Evolutionary conservation across 2,329 filamentous ascomycete genomes (phyloP).

Genomic region (Ophiostoma sp.): DNA sequence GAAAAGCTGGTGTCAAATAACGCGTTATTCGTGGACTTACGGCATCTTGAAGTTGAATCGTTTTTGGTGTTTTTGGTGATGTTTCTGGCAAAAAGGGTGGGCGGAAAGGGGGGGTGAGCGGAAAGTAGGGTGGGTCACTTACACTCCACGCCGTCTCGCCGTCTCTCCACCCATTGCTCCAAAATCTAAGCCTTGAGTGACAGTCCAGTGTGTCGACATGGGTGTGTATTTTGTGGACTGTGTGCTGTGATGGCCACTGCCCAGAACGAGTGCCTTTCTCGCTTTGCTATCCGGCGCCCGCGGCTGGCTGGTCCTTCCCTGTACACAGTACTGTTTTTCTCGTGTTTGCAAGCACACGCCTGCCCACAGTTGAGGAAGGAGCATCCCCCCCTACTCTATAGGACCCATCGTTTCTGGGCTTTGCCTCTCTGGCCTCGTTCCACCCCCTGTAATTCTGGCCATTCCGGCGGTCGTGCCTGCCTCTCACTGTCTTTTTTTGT

Average conservation of each 20-base stretch:
- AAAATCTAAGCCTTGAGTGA: neutral
- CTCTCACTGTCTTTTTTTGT: neutral
- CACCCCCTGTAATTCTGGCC: neutral
- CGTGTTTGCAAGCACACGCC: neutral
- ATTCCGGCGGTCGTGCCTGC: slow-evolving; percentile 5
- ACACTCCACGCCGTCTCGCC: neutral
- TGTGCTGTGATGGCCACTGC: too few species aligned
- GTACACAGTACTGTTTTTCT: neutral
- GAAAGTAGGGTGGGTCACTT: too few species aligned
- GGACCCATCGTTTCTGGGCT: neutral
- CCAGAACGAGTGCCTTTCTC: neutral
- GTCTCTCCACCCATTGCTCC: neutral
- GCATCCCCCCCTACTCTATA: neutral
- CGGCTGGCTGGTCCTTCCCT: neutral
- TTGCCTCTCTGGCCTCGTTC: slow-evolving; percentile 1
- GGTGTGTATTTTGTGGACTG: neutral
- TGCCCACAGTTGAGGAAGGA: neutral
- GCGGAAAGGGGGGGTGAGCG: too few species aligned
- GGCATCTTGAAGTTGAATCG: too few species aligned
- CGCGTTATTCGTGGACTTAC: too few species aligned
- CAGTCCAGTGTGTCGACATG: neutral
- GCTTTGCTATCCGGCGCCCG: neutral
- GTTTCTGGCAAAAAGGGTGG: too few species aligned
- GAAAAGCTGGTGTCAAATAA: too few species aligned
- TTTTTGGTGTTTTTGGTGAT: too few species aligned